phyloP scores from a whole-genome alignment of 108 stramenopile genomes.

The Pseudonitzschia pungens region DNA sequence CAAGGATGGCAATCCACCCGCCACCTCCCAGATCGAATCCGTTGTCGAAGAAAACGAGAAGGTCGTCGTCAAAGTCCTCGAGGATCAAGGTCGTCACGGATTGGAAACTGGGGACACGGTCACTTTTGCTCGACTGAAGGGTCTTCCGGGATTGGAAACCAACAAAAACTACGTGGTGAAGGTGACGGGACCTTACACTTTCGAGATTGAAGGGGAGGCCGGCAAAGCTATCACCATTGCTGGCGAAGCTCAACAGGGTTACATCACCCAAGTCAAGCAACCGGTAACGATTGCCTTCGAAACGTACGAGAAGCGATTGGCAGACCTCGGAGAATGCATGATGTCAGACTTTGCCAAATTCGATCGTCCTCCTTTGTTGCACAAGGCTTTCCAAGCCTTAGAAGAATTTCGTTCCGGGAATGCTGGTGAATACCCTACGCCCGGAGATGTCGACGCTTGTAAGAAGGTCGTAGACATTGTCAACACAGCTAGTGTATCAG shows the following conservation, averaged over 20 bases:
- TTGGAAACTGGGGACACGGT: slow-evolving; percentile 94
- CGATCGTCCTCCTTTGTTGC: slow-evolving; percentile 88
- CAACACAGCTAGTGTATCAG: slow-evolving; percentile 43
- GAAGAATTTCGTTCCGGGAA: slow-evolving; percentile 50
- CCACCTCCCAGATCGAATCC: slow-evolving; percentile 86
- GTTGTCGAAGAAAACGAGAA: slow-evolving; percentile 64
- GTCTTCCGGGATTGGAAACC: slow-evolving; percentile 66
- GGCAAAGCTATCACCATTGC: slow-evolving; percentile 5
- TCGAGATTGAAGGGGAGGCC: slow-evolving; percentile 68
- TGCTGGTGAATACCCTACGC: slow-evolving; percentile 73
- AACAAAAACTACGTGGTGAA: slow-evolving; percentile 69
- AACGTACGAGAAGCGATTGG: slow-evolving; percentile 75
- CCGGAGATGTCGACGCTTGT: slow-evolving; percentile 74
- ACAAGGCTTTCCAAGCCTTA: slow-evolving; percentile 86
- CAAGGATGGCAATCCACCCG: slow-evolving; percentile 91
- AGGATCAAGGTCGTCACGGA: slow-evolving; percentile 96
- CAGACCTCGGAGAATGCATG: slow-evolving; percentile 85
- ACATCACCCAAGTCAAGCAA: slow-evolving; percentile 94
- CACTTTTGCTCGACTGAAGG: slow-evolving; percentile 86
- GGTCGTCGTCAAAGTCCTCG: slow-evolving; percentile 92
- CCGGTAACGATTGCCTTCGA: slow-evolving; percentile 86
- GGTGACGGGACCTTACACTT: slow-evolving; percentile 91
- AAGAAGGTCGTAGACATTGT: slow-evolving; percentile 72
- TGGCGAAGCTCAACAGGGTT: slow-evolving; percentile 68
- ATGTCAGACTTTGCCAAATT: slow-evolving; percentile 98